These are phyloP conservation scores for Gentiana straminea DNA, from an alignment of 257 asterid genomes.

Conservation along the genomic window DNA sequence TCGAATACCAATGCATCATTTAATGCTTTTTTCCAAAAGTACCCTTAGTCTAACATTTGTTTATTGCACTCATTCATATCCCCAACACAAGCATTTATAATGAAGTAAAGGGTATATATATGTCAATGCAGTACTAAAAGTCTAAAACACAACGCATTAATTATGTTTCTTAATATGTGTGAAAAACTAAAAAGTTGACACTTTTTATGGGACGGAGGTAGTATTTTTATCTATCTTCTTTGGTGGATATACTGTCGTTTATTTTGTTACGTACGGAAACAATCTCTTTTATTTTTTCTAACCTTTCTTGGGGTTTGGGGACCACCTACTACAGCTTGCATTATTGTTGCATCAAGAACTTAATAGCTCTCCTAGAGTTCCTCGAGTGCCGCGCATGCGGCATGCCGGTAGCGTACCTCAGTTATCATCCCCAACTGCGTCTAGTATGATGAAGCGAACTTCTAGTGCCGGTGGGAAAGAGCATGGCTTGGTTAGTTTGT, in stretches of 20 bases:
- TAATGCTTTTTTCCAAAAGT: too few species aligned
- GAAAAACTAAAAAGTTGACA: too few species aligned
- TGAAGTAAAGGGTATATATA: too few species aligned
- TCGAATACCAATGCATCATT: too few species aligned
- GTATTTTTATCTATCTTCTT: too few species aligned
- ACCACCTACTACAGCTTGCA: conserved; percentile 62
- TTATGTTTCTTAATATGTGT: too few species aligned
- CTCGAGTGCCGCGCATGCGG: conserved; percentile 94
- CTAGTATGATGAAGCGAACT: conserved; percentile 68
- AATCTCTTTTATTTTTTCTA: neutral
- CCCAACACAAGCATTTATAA: too few species aligned
- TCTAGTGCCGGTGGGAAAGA: conserved; percentile 73
- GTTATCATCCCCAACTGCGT: conserved; percentile 51
- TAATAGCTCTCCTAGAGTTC: conserved; percentile 97
- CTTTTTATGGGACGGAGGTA: too few species aligned
- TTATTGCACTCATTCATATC: too few species aligned
- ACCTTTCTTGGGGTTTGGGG: conserved; percentile 6
- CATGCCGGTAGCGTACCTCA: conserved; percentile 93
- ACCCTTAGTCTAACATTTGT: too few species aligned
- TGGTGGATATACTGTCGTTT: neutral
- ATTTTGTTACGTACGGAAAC: neutral
- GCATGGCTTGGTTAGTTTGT: conserved; percentile 34
- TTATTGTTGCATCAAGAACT: conserved; percentile 93
- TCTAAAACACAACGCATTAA: too few species aligned
- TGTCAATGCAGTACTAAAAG: too few species aligned